Conservation (phyloP, 1,139 yeast species). For the Hanseniaspora gamundiae region DNA sequence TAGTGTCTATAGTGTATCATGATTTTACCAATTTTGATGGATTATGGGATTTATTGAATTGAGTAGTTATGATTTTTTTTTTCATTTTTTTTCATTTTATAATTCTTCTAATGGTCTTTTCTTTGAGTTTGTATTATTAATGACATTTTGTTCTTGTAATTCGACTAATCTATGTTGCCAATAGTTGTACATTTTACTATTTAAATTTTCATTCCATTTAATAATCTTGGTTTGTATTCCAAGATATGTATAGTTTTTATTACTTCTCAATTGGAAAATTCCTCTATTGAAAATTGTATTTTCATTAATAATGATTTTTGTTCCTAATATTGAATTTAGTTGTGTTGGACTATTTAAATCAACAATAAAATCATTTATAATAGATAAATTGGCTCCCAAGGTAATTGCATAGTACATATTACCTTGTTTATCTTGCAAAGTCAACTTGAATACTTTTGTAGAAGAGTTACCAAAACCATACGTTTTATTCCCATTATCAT, state of each 20-base stretch:
- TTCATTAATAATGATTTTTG: constrained; percentile 18
- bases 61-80: constrained; percentile 21
- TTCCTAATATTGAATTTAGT: constrained; percentile 18
- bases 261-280: constrained; percentile 15
- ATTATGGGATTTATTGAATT: constrained; percentile 48
- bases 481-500: not conserved
- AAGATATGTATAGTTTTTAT: constrained; percentile 14
- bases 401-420: constrained; percentile 29
- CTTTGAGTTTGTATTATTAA: not conserved
- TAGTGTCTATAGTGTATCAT: constrained; percentile 79
- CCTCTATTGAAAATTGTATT: constrained; percentile 21
- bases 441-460: constrained; percentile 23
- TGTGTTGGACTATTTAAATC: constrained; percentile 16
- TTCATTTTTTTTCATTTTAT: constrained; percentile 1
- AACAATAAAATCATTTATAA: not conserved
- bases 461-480: constrained; percentile 2
- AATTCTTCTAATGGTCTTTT: constrained; percentile 12
- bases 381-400: not conserved
- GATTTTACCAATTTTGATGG: constrained; percentile 66
- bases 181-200: constrained; percentile 18
- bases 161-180: constrained; percentile 17
- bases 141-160: constrained; percentile 8
- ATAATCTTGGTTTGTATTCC: constrained; percentile 18
- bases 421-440: constrained; percentile 29
- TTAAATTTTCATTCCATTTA: constrained; percentile 22